Base-by-base conservation (phyloP, 2,329 filamentous ascomycete genomes). In the Chrysoporthe austroafricana region DNA sequence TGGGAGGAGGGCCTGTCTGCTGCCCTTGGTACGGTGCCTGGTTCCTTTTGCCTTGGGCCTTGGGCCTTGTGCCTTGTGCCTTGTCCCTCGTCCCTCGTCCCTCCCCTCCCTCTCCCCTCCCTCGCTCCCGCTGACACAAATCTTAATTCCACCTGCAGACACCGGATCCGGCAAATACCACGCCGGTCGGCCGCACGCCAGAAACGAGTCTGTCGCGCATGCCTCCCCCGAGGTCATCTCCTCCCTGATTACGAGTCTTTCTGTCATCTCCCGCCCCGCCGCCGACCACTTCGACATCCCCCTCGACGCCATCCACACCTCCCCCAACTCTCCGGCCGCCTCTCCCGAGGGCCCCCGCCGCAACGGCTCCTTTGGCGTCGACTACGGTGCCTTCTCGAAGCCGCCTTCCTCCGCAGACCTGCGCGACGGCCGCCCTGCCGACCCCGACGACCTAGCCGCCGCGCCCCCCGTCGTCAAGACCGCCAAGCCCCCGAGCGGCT, bases 401-500 rank as follows among this genome's bases (percentile, higher is more conserved):
- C 81, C 85, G 4, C 80, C 82, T 43, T 83, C 83, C 63, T 82
- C 86, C 21, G 74, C 26, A 26, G 26, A 84, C 14, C 75, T 81
- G 57, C 81, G 86, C 61, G 81, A 84, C 46, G 76, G 79, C 67
- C 8, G 7, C 18, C 2, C 32, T 7, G 73, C 81, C 6, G 81
- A 84, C 13, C 78, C 89, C 71, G 85, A 89, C 78, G 86, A 90
- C 65, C 79, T 89, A 57, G 84, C 88, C 42, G 88, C 88, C 32
- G 81, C 82, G 60, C 81, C 93, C 14, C 93, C 94, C 21, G 86
- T 95, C 65, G 86, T 96, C 73, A 90, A 91, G 71, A 97, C 94
- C 43, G 88, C 93, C 43, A 94, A 94, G 77, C 91, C 90, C 8
- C 92, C 92, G 0, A 93, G 91, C 62, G 92, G 91, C 64, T 88